phyloP scores from a whole-genome alignment of 176 grass and related monocot genomes.

The Aegilops tauschii region DNA sequence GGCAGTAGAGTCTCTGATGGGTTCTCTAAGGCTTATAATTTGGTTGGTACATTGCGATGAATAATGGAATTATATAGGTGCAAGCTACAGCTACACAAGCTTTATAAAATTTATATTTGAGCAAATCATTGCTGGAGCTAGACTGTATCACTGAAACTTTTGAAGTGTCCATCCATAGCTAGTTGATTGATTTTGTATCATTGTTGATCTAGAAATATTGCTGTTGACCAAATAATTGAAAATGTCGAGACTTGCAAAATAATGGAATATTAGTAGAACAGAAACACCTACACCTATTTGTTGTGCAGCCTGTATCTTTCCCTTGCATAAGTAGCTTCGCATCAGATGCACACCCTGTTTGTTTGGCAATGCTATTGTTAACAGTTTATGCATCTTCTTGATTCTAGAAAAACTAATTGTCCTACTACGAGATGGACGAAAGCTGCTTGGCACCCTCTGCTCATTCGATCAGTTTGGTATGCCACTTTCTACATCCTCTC shows the following conservation, averaged over 20 bases:
- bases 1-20: background rate
- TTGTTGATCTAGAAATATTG: background rate
- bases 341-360: background rate
- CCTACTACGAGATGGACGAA: conserved; percentile 88
- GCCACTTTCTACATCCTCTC: background rate
- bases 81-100: background rate
- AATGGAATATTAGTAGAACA: background rate
- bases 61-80: background rate
- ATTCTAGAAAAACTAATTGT: conserved; percentile 89
- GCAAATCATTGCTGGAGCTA: background rate
- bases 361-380: background rate
- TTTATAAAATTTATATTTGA: background rate
- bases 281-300: background rate
- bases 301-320: background rate
- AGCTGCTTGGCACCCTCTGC: conserved; percentile 90
- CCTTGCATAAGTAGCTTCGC: background rate
- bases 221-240: background rate
- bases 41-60: background rate
- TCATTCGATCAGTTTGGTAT: conserved; percentile 99
- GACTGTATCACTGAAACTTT: background rate
- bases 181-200: background rate
- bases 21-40: background rate
- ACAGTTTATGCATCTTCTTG: conserved; percentile 1
- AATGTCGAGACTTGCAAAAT: background rate
- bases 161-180: background rate